phyloP scores from a whole-genome alignment of 2,329 filamentous ascomycete species.

The Penicillium freii region DNA sequence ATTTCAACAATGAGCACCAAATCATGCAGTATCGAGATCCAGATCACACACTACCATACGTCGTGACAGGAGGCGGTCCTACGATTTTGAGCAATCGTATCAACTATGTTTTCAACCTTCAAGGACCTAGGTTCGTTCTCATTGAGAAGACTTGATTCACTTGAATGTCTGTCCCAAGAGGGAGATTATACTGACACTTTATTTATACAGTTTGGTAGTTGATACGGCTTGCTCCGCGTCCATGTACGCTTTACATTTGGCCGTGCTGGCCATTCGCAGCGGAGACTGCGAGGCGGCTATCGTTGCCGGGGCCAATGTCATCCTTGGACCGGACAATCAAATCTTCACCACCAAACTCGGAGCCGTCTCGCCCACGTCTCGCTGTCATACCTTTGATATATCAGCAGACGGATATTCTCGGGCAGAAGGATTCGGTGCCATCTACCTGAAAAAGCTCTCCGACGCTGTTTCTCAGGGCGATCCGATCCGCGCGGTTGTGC shows the following conservation, averaged over 20 bases:
- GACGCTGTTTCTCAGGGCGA: constrained; percentile 18
- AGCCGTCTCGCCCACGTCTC: constrained; percentile 6
- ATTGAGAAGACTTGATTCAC: too few species aligned
- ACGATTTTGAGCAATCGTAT: constrained; percentile 21
- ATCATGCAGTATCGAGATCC: constrained; percentile 18
- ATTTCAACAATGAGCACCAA: background rate
- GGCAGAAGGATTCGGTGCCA: constrained; percentile 16
- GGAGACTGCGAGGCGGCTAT: constrained; percentile 18
- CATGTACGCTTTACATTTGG: constrained; percentile 37
- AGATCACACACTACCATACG: constrained; percentile 19
- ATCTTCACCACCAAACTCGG: background rate
- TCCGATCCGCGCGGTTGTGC: constrained; percentile 18
- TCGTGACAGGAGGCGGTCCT: constrained; percentile 16
- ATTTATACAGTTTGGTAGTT: constrained; percentile 22
- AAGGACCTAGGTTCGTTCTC: constrained; percentile 20
- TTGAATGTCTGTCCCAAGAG: too few species aligned
- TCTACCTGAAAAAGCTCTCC: constrained; percentile 20
- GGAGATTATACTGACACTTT: too few species aligned
- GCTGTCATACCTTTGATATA: constrained; percentile 13
- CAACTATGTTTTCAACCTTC: constrained; percentile 23
- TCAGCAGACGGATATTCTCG: constrained; percentile 20
- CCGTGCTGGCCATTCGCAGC: constrained; percentile 28
- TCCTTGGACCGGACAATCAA: constrained; percentile 12
- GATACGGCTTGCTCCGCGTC: constrained; percentile 45
- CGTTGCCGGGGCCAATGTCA: constrained; percentile 13